Conservation (phyloP, 1,284 basidiomycete species). For the Puccinia coronata region DNA sequence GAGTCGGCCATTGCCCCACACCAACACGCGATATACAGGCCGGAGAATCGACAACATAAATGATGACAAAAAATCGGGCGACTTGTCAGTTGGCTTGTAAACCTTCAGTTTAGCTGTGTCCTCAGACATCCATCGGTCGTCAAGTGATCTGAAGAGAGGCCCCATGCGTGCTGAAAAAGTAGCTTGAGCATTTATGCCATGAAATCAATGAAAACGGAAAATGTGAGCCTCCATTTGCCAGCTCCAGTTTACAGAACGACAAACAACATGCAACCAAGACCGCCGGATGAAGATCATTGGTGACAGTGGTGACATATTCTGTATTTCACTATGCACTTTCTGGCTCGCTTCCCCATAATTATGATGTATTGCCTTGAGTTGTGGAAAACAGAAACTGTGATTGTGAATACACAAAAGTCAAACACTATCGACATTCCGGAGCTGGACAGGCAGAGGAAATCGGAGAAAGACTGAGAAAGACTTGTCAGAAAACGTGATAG, state of each 20-base stretch:
- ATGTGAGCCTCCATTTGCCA: no score
- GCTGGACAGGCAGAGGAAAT: neutral
- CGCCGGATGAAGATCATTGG: neutral
- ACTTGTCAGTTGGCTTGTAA: no score
- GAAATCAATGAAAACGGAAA: no score
- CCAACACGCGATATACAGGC: no score
- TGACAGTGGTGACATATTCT: no score
- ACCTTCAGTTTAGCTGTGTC: neutral
- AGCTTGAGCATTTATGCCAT: no score
- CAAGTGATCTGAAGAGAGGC: conserved; percentile 21
- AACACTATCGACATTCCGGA: neutral
- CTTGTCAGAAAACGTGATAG: conserved; percentile 3
- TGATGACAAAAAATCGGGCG: no score
- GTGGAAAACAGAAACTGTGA: neutral
- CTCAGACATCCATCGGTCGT: neutral
- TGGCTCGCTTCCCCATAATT: neutral
- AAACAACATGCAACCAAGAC: neutral
- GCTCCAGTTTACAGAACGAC: neutral
- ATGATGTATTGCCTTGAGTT: no score
- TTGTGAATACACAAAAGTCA: neutral
- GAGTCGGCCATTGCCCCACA: no score
- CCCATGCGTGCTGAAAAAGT: no score
- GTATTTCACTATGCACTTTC: neutral
- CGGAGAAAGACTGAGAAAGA: neutral
- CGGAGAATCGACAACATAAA: no score